Conservation (phyloP, 2,329 filamentous ascomycete species). For the Neofusicoccum ribis region DNA sequence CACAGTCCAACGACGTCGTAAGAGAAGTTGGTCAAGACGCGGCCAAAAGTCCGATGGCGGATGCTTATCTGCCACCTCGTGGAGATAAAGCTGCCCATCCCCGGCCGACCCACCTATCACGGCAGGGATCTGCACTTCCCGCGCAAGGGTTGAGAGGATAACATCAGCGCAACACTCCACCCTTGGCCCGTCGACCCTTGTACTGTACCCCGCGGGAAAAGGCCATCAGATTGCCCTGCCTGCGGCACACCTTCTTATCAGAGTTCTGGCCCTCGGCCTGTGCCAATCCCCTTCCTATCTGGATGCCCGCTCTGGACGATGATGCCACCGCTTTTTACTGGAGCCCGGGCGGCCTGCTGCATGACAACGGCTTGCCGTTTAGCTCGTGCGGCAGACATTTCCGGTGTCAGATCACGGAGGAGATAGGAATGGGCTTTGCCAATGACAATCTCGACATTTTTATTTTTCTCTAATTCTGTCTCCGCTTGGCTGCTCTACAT, state of each 20-base stretch:
- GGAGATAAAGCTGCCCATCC: not conserved
- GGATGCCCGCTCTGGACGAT: not conserved
- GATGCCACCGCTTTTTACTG: not conserved
- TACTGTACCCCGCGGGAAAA: not conserved
- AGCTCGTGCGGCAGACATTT: not conserved
- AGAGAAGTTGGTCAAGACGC: slow-evolving; percentile 12
- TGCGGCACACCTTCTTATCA: not conserved
- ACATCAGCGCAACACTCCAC: not conserved
- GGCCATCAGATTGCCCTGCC: not conserved
- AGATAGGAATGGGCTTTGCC: not conserved
- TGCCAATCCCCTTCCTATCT: not conserved
- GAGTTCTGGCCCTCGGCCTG: slow-evolving; percentile 3
- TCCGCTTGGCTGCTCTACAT: not conserved
- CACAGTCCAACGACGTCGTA: not conserved
- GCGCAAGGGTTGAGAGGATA: not conserved
- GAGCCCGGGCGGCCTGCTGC: not conserved
- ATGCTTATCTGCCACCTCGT: slow-evolving; percentile 2
- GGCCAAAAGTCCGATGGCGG: not conserved
- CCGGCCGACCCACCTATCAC: not conserved
- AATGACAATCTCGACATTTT: not conserved
- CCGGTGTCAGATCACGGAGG: not conserved
- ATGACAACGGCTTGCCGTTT: not conserved
- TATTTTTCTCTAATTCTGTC: not conserved
- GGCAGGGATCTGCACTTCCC: not conserved
- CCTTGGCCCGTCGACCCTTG: not conserved